Percentiles rank a stretch among this genome's conserved stretches.
Conservation (phyloP, 805 yeast genomes). For the Candida pseudofarinosa region DNA sequence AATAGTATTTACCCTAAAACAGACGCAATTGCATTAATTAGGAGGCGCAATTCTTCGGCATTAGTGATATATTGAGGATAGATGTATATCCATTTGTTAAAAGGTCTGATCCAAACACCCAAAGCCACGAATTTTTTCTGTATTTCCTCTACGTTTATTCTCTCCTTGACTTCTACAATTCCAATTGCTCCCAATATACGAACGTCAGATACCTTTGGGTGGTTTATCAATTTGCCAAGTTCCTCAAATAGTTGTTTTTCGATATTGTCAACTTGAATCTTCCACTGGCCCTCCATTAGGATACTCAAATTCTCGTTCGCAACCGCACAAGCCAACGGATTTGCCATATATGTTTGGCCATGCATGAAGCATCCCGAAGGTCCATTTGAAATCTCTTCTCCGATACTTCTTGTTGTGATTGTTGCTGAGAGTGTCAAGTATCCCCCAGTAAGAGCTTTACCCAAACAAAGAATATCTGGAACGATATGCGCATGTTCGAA, state of each 20-base stretch:
- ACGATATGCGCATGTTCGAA: conserved; percentile 44
- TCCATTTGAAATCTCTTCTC: conserved; percentile 15
- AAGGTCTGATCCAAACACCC: conserved; percentile 5
- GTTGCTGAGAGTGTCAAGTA: conserved; percentile 45
- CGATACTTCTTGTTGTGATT: conserved; percentile 27
- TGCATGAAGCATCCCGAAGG: conserved; percentile 18
- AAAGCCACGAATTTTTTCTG: conserved; percentile 2
- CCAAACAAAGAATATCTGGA: conserved; percentile 48
- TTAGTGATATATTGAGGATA: conserved; percentile 3
- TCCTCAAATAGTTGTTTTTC: conserved; percentile 11
- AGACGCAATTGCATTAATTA: background rate
- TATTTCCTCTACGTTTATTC: conserved; percentile 1
- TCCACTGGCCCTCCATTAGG: conserved; percentile 10
- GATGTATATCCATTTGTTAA: conserved; percentile 2
- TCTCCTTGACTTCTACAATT: conserved; percentile 1
- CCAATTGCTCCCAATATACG: conserved; percentile 4
- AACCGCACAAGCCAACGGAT: conserved; percentile 5
- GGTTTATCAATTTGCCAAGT: conserved; percentile 1
- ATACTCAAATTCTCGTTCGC: conserved; percentile 11
- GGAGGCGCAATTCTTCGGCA: background rate
- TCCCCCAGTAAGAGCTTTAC: conserved; percentile 49
- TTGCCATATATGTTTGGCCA: conserved; percentile 4
- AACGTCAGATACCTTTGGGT: conserved; percentile 1
- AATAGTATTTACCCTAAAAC: background rate
- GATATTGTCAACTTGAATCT: conserved; percentile 11